A percentile compares a stretch with the other conserved stretches of the same genome.
phyloP scores from a whole-genome alignment of 140 eudicot species.

The Bidens hawaiensis region DNA sequence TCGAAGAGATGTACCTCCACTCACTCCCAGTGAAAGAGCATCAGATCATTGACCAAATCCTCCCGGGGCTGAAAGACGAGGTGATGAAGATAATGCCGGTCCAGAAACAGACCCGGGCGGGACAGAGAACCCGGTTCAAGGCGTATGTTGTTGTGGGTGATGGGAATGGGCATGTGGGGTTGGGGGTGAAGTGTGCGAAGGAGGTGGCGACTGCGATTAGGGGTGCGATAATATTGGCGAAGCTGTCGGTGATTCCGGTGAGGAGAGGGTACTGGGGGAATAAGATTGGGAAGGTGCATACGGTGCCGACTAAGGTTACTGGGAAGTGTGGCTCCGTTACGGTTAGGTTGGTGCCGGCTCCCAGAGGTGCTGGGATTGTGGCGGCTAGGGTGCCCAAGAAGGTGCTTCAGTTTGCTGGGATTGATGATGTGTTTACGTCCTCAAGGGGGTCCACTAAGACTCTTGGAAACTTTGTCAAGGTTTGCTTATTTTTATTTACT shows the following conservation, averaged over 20 bases:
- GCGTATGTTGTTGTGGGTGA: conserved; percentile 60
- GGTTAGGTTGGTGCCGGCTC: conserved; percentile 51
- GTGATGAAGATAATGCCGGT: conserved; percentile 62
- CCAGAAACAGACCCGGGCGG: conserved; percentile 57
- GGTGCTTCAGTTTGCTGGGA: conserved; percentile 59
- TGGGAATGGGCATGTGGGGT: conserved; percentile 44
- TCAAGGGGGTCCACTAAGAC: conserved; percentile 57
- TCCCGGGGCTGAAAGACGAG: conserved; percentile 41
- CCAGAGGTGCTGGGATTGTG: conserved; percentile 54
- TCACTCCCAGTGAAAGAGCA: conserved; percentile 48
- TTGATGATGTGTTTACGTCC: conserved; percentile 50
- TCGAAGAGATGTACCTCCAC: conserved; percentile 49
- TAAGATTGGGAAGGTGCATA: conserved; percentile 49
- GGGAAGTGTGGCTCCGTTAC: conserved; percentile 59
- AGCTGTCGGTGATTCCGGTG: conserved; percentile 49
- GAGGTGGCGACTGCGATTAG: conserved; percentile 56
- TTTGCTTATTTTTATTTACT: not conserved
- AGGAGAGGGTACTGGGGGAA: conserved; percentile 69
- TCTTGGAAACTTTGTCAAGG: conserved; percentile 60
- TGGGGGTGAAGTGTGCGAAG: conserved; percentile 49
- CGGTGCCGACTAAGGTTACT: conserved; percentile 52
- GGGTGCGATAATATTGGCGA: conserved; percentile 49
- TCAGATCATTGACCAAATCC: conserved; percentile 44
- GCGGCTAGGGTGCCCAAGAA: conserved; percentile 60
- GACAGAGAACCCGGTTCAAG: conserved; percentile 51